Evolutionary conservation across 495 filamentous ascomycete genomes (phyloP).

Genomic region (Trichodelitschia bisporula): DNA sequence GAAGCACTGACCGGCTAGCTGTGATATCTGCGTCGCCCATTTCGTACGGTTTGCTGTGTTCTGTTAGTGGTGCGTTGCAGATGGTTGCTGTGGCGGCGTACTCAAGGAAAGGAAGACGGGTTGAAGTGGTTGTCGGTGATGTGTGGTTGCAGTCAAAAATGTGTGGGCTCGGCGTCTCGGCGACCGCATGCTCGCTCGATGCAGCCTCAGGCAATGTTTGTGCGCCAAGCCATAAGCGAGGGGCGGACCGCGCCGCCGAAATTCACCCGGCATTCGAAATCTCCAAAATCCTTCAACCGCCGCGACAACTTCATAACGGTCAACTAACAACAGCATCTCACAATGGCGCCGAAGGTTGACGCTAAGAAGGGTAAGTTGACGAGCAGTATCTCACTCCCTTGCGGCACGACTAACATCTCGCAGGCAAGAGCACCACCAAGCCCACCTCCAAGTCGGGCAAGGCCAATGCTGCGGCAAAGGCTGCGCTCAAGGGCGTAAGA

Average conservation of each 20-base stretch:
- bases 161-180: neutral
- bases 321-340: no score
- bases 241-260: no score
- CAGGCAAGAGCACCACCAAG: no score
- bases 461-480: conserved; percentile 3
- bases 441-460: neutral
- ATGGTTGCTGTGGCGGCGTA: neutral
- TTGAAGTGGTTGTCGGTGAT: neutral
- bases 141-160: neutral
- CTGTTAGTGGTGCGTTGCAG: neutral
- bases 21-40: conserved; percentile 47
- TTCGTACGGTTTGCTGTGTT: conserved; percentile 8
- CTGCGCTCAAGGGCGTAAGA: no score
- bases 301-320: no score
- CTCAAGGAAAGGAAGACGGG: neutral
- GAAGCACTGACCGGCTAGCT: conserved; percentile 36
- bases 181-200: neutral
- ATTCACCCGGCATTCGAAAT: no score
- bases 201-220: neutral
- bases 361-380: no score
- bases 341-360: no score
- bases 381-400: no score
- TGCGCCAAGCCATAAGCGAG: no score
- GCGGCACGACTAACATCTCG: no score
- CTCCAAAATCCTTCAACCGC: neutral